Conservation (phyloP, 768 basidiomycete genomes). For the Suillus fuscotomentosus region DNA sequence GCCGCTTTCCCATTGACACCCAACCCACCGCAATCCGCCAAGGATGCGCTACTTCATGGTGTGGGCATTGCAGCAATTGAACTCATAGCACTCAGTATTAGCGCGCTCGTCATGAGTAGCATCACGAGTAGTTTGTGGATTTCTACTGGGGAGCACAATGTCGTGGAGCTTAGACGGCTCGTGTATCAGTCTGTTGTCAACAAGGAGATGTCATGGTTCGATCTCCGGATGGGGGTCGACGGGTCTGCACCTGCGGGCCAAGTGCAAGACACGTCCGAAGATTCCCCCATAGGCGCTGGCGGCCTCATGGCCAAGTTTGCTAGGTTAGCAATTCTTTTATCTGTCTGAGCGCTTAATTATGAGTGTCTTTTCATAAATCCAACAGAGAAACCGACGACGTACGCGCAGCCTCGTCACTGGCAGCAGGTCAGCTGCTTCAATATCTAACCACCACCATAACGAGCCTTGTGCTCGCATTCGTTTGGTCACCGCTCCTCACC, state of each 20-base stretch:
- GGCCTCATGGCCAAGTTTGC: conserved; percentile 94
- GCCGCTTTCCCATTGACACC: conserved; percentile 50
- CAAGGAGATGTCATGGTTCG: conserved; percentile 91
- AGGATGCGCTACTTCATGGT: conserved; percentile 50
- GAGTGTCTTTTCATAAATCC: conserved; percentile 4
- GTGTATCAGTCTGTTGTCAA: conserved; percentile 67
- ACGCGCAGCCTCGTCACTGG: conserved; percentile 78
- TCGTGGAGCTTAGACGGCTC: conserved; percentile 58
- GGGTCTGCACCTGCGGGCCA: conserved; percentile 31
- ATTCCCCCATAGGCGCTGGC: conserved; percentile 70
- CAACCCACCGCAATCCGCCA: conserved; percentile 39
- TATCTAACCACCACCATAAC: conserved; percentile 77
- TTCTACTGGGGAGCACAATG: conserved; percentile 80
- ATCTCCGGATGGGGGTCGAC: conserved; percentile 68
- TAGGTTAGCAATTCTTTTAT: conserved; percentile 43
- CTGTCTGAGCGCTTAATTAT: background rate
- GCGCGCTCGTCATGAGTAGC: conserved; percentile 69
- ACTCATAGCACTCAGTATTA: conserved; percentile 63
- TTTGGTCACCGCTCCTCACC: conserved; percentile 77
- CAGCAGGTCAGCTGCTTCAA: conserved; percentile 76
- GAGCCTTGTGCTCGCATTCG: conserved; percentile 80
- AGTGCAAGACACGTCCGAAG: conserved; percentile 34
- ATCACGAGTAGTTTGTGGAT: conserved; percentile 83
- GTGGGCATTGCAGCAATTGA: conserved; percentile 64
- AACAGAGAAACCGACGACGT: conserved; percentile 93